These are phyloP conservation scores for Bombardia bombarda DNA, from an alignment of 495 filamentous ascomycete species.

Conservation along the genomic window DNA sequence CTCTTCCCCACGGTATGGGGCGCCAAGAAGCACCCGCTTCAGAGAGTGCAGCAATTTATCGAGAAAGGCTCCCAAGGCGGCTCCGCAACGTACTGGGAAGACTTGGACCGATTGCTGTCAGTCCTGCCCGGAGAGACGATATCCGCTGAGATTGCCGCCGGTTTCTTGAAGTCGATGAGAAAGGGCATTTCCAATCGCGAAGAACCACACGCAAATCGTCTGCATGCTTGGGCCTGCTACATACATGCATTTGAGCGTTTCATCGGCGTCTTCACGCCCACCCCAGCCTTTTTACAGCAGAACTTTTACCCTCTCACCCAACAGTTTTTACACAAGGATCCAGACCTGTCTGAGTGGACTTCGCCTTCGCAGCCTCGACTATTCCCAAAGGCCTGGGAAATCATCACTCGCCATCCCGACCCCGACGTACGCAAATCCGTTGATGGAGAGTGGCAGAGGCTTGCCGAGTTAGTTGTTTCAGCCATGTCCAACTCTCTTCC, in stretches of 20 bases:
- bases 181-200: slow-evolving; percentile 63
- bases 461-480: slow-evolving; percentile 48
- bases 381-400: slow-evolving; percentile 24
- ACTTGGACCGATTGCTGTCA: slow-evolving; percentile 51
- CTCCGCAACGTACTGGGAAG: slow-evolving; percentile 60
- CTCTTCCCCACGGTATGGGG: slow-evolving; percentile 61
- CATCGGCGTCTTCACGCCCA: slow-evolving; percentile 24
- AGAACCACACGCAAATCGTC: slow-evolving; percentile 59
- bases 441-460: slow-evolving; percentile 40
- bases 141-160: slow-evolving; percentile 38
- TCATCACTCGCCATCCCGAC: slow-evolving; percentile 16
- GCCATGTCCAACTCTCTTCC: slow-evolving; percentile 63
- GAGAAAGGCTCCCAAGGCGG: slow-evolving; percentile 75
- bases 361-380: slow-evolving; percentile 21
- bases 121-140: slow-evolving; percentile 49
- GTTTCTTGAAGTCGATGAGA: slow-evolving; percentile 56
- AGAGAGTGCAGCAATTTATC: slow-evolving; percentile 63
- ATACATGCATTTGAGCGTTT: slow-evolving; percentile 49
- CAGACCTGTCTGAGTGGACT: slow-evolving; percentile 26
- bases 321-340: slow-evolving; percentile 30
- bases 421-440: slow-evolving; percentile 6
- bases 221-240: slow-evolving; percentile 67
- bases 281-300: slow-evolving; percentile 33
- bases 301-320: slow-evolving; percentile 32
- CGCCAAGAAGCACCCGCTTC: slow-evolving; percentile 55